Percentiles rank a stretch among this genome's conserved stretches.
phyloP scores from a whole-genome alignment of 805 yeast genomes.

The Metschnikowia cerradonensis region DNA sequence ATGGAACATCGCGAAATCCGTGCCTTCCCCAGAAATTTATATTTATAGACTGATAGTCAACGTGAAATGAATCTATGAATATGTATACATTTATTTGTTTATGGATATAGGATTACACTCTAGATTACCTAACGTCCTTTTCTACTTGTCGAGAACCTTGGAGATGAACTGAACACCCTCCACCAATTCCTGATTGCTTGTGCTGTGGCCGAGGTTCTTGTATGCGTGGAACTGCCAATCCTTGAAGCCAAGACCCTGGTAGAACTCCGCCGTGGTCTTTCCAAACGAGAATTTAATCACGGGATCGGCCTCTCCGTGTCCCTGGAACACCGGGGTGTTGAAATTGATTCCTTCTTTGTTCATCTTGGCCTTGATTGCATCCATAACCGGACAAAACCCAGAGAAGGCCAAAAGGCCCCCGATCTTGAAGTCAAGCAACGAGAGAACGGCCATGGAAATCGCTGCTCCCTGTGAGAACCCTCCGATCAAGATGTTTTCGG shows the following conservation, averaged over 20 bases:
- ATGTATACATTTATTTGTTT: too few species aligned
- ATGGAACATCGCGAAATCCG: slow-evolving; percentile 1
- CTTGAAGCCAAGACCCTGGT: slow-evolving; percentile 43
- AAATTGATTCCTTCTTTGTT: slow-evolving; percentile 39
- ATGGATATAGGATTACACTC: too few species aligned
- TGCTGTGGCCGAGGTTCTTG: slow-evolving; percentile 62
- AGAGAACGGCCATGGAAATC: slow-evolving; percentile 58
- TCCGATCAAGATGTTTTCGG: slow-evolving; percentile 77
- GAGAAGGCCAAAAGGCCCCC: slow-evolving; percentile 79
- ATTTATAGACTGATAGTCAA: too few species aligned
- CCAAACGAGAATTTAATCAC: slow-evolving; percentile 47
- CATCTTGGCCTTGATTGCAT: slow-evolving; percentile 13
- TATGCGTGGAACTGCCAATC: slow-evolving; percentile 48
- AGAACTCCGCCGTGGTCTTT: slow-evolving; percentile 39
- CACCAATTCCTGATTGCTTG: slow-evolving; percentile 60
- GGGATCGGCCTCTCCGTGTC: slow-evolving; percentile 81
- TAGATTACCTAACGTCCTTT: too few species aligned
- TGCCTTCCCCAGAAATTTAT: not conserved
- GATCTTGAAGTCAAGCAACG: slow-evolving; percentile 53
- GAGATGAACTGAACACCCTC: slow-evolving; percentile 43
- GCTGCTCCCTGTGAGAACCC: slow-evolving; percentile 97
- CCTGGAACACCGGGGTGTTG: slow-evolving; percentile 76
- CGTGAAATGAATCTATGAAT: too few species aligned
- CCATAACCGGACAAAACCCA: slow-evolving; percentile 56
- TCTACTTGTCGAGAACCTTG: slow-evolving; percentile 15